These are phyloP conservation scores for Zalerion maritima DNA, from an alignment of 495 filamentous ascomycete genomes.

Conservation along the genomic window DNA sequence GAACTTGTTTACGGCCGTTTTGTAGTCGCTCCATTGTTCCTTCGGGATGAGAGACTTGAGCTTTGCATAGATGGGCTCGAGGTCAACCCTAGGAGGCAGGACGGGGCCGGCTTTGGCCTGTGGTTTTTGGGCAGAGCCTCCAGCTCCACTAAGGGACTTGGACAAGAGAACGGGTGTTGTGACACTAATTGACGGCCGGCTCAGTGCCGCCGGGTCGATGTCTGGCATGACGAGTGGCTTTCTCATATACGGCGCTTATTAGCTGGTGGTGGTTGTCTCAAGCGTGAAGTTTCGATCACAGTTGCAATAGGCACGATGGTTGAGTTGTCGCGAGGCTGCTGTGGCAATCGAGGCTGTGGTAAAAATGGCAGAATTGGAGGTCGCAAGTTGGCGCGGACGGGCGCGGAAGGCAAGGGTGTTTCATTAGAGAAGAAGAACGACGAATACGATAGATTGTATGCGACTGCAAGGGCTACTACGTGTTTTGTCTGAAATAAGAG, in stretches of 20 bases:
- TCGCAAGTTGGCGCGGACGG: too few species aligned
- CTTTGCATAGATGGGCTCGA: conserved; percentile 77
- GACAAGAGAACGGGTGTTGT: conserved; percentile 43
- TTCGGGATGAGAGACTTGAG: conserved; percentile 62
- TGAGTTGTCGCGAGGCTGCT: too few species aligned
- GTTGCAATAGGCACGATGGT: too few species aligned
- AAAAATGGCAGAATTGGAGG: too few species aligned
- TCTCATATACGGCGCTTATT: conserved; percentile 21
- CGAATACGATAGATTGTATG: too few species aligned
- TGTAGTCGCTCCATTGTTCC: conserved; percentile 82
- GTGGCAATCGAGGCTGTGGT: too few species aligned
- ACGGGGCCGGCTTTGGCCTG: conserved; percentile 51
- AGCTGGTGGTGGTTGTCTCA: too few species aligned
- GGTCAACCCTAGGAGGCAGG: conserved; percentile 62
- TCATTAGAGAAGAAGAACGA: too few species aligned
- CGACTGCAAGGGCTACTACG: too few species aligned
- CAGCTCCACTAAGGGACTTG: conserved; percentile 45
- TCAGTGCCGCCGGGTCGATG: conserved; percentile 74
- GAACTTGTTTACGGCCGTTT: conserved; percentile 66
- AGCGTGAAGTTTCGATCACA: too few species aligned
- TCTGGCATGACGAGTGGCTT: conserved; percentile 72
- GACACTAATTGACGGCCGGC: conserved; percentile 48
- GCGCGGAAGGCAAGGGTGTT: too few species aligned
- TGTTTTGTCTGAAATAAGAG: too few species aligned
- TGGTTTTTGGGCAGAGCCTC: conserved; percentile 42